Evolutionary conservation across 2,329 filamentous ascomycete genomes (phyloP).

Genomic region (Plectosphaerella sp.): DNA sequence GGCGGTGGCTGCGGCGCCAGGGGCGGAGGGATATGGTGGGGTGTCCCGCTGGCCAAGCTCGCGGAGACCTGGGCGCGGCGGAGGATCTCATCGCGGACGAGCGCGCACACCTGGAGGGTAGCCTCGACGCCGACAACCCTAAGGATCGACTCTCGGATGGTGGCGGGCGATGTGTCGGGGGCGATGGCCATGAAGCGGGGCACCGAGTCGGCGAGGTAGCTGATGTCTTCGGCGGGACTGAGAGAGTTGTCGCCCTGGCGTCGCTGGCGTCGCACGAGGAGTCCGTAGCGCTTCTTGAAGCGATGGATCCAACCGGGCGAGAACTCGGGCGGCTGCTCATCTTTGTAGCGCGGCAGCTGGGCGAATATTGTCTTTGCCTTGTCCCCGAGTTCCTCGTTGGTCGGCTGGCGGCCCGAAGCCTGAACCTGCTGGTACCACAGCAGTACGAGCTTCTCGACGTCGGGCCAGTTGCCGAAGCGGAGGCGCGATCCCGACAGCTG

Average conservation of each 20-base stretch:
- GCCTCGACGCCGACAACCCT: constrained; percentile 52
- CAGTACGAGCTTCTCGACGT: constrained; percentile 55
- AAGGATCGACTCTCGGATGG: constrained; percentile 53
- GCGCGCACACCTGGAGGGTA: constrained; percentile 47
- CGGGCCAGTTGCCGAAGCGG: constrained; percentile 61
- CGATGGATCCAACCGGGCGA: constrained; percentile 61
- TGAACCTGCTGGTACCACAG: constrained; percentile 51
- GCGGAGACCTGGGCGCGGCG: constrained; percentile 22
- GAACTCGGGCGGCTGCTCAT: constrained; percentile 56
- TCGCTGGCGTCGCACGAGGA: constrained; percentile 52
- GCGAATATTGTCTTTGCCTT: constrained; percentile 57
- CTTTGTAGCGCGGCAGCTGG: constrained; percentile 55
- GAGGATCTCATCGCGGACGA: constrained; percentile 55
- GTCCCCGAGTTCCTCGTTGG: constrained; percentile 58
- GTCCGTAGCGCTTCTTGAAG: constrained; percentile 59
- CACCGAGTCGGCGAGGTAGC: constrained; percentile 56
- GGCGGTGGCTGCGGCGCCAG: constrained; percentile 14
- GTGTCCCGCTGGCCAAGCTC: background rate
- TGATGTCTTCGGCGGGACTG: constrained; percentile 51
- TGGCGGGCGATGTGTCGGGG: constrained; percentile 53
- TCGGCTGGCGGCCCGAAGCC: constrained; percentile 50
- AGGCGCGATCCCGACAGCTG: constrained; percentile 59
- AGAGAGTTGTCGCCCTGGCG: constrained; percentile 41
- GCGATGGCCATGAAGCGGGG: constrained; percentile 55
- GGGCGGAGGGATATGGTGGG: background rate